Evolutionary conservation across 129 eudicot genomes (phyloP).

Genomic region (Arctium minus): DNA sequence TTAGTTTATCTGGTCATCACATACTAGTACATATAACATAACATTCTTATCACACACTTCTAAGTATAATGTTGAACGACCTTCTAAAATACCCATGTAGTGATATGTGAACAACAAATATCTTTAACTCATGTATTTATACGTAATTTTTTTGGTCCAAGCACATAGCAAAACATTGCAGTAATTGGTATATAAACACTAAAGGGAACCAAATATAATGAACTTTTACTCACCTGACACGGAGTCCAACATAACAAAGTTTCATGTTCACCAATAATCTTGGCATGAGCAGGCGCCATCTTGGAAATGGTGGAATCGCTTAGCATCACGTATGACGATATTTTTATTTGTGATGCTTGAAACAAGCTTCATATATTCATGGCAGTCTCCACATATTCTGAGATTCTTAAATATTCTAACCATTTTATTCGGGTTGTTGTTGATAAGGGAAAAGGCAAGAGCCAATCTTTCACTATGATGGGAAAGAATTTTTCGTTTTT

Average conservation of each 20-base stretch:
- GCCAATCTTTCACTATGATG: conserved; percentile 47
- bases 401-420: conserved; percentile 42
- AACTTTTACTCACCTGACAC: neutral
- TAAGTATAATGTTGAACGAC: neutral
- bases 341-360: conserved; percentile 25
- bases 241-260: neutral
- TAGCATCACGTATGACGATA: conserved; percentile 38
- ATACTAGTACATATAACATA: neutral
- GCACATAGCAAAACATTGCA: neutral
- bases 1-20: neutral
- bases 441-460: conserved; percentile 35
- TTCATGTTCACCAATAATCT: conserved; percentile 42
- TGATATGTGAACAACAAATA: neutral
- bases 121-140: neutral
- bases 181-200: neutral
- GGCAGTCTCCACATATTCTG: conserved; percentile 43
- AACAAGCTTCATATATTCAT: conserved; percentile 37
- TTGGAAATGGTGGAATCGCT: conserved; percentile 32
- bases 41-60: neutral
- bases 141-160: neutral
- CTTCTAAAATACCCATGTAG: neutral
- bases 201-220: neutral
- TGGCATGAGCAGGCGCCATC: conserved; percentile 37
- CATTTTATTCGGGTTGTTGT: conserved; percentile 26
- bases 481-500: conserved; percentile 30